phyloP scores from a whole-genome alignment of 331 rosid species.

The Ulmus americana region DNA sequence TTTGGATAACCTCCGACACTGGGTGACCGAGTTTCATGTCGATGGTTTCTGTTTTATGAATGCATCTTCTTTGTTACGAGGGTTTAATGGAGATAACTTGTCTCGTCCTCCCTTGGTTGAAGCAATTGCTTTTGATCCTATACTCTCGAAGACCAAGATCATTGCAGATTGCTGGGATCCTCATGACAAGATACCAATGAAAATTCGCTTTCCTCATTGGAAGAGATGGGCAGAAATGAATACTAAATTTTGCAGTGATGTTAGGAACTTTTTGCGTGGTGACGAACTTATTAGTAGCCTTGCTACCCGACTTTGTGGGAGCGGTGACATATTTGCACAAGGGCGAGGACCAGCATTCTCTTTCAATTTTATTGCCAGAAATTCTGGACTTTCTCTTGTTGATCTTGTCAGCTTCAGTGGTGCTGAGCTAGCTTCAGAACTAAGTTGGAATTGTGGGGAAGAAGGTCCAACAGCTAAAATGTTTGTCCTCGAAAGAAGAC shows the following conservation, averaged over 20 bases:
- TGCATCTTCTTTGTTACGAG: constrained; percentile 62
- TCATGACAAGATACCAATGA: constrained; percentile 33
- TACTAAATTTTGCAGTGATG: constrained; percentile 48
- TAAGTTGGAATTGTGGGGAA: constrained; percentile 92
- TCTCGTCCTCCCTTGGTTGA: constrained; percentile 83
- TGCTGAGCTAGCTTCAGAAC: constrained; percentile 40
- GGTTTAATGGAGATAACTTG: constrained; percentile 53
- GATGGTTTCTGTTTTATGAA: constrained; percentile 89
- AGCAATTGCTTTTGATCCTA: constrained; percentile 78
- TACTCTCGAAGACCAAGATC: constrained; percentile 65
- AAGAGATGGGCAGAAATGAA: constrained; percentile 94
- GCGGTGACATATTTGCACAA: constrained; percentile 62
- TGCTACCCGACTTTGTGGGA: constrained; percentile 93
- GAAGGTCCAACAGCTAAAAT: constrained; percentile 67
- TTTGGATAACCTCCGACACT: constrained; percentile 71
- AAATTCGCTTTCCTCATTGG: constrained; percentile 81
- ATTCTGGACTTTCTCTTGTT: constrained; percentile 65
- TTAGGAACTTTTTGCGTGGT: constrained; percentile 68
- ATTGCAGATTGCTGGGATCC: constrained; percentile 84
- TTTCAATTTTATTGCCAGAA: constrained; percentile 58
- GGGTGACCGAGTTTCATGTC: constrained; percentile 82
- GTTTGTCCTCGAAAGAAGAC: constrained; percentile 63
- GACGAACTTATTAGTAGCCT: constrained; percentile 61
- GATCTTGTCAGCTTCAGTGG: constrained; percentile 83
- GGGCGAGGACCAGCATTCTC: constrained; percentile 85